phyloP scores from a whole-genome alignment of 2,329 filamentous ascomycete species.

The Anisogramma anomala region DNA sequence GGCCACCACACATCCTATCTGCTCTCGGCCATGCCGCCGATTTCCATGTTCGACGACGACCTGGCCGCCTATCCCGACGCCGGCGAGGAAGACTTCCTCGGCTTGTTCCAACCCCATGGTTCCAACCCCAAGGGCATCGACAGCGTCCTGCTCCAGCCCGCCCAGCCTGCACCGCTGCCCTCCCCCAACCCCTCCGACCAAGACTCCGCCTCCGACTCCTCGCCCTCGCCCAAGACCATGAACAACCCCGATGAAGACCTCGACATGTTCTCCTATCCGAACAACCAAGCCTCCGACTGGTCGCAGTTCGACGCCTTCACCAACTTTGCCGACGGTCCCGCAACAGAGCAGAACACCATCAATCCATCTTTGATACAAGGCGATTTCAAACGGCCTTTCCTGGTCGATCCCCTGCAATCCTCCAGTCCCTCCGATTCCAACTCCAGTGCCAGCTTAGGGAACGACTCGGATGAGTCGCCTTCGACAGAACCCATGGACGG shows the following conservation, averaged over 20 bases:
- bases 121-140: conserved; percentile 11
- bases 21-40: conserved; percentile 11
- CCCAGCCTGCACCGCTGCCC: conserved; percentile 24
- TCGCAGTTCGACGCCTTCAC: conserved; percentile 28
- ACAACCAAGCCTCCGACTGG: conserved; percentile 24
- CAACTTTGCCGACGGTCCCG: conserved; percentile 23
- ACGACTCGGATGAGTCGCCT: conserved; percentile 17
- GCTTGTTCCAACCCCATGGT: conserved; percentile 10
- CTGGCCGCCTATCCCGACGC: conserved; percentile 3
- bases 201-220: conserved; percentile 41
- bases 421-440: conserved; percentile 30
- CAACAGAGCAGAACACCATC: conserved; percentile 23
- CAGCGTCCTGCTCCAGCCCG: conserved; percentile 14
- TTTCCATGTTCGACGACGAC: conserved; percentile 11
- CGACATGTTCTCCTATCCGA: conserved; percentile 26
- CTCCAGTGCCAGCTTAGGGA: conserved; percentile 29
- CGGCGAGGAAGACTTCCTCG: conserved; percentile 6
- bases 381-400: neutral
- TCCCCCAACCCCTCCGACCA: conserved; percentile 32
- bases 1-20: too few species aligned
- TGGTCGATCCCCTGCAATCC: conserved; percentile 12
- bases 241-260: conserved; percentile 32
- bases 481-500: conserved; percentile 4
- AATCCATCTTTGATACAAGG: conserved; percentile 23
- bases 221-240: conserved; percentile 32